phyloP scores from a whole-genome alignment of 345 rosid species.

The Camelina sativa region DNA sequence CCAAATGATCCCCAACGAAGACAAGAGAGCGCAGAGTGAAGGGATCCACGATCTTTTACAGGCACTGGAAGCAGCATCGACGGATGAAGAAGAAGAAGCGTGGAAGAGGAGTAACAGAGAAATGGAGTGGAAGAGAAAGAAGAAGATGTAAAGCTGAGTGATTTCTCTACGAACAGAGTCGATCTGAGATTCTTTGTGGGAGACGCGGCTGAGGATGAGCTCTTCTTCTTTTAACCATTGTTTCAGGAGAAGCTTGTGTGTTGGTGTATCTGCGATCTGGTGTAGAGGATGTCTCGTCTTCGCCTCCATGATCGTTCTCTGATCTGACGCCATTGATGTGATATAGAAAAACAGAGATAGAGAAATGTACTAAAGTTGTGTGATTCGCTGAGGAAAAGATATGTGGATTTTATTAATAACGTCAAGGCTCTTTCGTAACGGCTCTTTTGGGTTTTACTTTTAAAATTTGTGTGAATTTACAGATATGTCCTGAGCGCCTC shows the following conservation, averaged over 20 bases:
- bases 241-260: conserved; percentile 91
- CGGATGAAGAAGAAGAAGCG: conserved; percentile 47
- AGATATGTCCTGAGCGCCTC: conserved; percentile 8
- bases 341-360: conserved; percentile 21
- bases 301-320: conserved; percentile 60
- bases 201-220: conserved; percentile 69
- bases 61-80: conserved; percentile 14
- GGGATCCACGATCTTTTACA: conserved; percentile 89
- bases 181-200: conserved; percentile 82
- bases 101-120: conserved; percentile 79
- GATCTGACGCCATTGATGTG: conserved; percentile 53
- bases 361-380: conserved; percentile 29
- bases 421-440: conserved; percentile 40
- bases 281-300: conserved; percentile 76
- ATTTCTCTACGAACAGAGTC: conserved; percentile 72
- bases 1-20: conserved; percentile 83
- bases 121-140: conserved; percentile 89
- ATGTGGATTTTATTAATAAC: conserved; percentile 11
- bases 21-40: conserved; percentile 64
- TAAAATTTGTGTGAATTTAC: conserved; percentile 8
- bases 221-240: conserved; percentile 98
- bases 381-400: conserved; percentile 4
- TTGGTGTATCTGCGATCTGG: conserved; percentile 87
- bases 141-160: conserved; percentile 81
- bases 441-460: conserved; percentile 29